phyloP scores from a whole-genome alignment of 2,329 filamentous ascomycete species.

The Stagonosporopsis rhizophila region DNA sequence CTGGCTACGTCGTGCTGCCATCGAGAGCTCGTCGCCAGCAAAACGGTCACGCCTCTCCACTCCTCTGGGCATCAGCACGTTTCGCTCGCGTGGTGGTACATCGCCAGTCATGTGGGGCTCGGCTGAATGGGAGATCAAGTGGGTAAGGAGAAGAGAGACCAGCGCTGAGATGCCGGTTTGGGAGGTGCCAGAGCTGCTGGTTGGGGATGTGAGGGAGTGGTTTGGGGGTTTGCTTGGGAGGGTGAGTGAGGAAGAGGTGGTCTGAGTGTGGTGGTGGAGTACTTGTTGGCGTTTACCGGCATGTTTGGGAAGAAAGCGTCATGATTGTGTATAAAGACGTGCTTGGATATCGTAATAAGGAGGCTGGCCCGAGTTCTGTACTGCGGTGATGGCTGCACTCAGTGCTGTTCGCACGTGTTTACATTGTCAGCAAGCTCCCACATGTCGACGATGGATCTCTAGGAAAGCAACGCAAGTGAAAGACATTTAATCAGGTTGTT shows the following conservation, averaged over 20 bases:
- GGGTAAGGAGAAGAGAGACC: slow-evolving; percentile 48
- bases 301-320: background rate
- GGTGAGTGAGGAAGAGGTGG: background rate
- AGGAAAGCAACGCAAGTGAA: too few species aligned
- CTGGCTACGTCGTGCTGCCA: slow-evolving; percentile 54
- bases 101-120: slow-evolving; percentile 50
- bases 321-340: background rate
- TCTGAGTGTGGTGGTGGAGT: background rate
- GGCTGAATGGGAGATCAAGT: slow-evolving; percentile 46
- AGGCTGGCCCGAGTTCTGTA: background rate
- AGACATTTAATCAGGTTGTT: too few species aligned
- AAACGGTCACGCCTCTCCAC: slow-evolving; percentile 33
- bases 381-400: background rate
- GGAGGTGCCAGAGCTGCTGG: slow-evolving; percentile 51
- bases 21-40: slow-evolving; percentile 27
- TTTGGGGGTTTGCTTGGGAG: slow-evolving; percentile 31
- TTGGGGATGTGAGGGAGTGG: slow-evolving; percentile 52
- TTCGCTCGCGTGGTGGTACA: slow-evolving; percentile 30
- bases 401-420: background rate
- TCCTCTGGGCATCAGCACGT: slow-evolving; percentile 53
- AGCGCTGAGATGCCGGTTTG: slow-evolving; percentile 47
- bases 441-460: background rate
- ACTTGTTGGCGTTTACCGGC: background rate
- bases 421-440: background rate
- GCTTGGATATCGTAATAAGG: background rate